Base-by-base conservation (phyloP, 2,329 filamentous ascomycete species). In the Zalaria sp. region DNA sequence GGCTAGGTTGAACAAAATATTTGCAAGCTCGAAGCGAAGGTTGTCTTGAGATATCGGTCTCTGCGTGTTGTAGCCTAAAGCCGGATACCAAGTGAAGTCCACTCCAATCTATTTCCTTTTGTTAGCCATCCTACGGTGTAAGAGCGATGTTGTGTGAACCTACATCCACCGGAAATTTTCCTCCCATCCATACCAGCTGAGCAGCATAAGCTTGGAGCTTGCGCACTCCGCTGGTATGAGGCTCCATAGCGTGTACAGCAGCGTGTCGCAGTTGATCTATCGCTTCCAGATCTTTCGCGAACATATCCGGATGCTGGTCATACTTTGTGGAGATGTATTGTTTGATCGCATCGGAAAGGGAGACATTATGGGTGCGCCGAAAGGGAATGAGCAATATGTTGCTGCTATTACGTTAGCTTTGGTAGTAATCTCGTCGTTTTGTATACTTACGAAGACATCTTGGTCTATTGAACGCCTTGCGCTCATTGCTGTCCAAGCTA, bases 281-380 rank as follows among this genome's bases (percentile, higher is more conserved):
- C 49, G 82, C 75, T 56, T 88, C 79, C 44, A 94, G 77, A 65
- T 98, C 91, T 49, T 84, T 75, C 48, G 78, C 77, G 63, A 98
- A 98, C 81, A 94, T 93, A 62, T 95, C 87, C 29, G 91, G 89
- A 58, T 94, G 89, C 60, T 98, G 91, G 63, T 96, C 89, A 80
- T 96, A 96, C 72, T 96, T 95, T 62, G 78, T 81, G 47, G 87
- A 93, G 56, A 98, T 96, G 67, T 98, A 96, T 59, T 91, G 81
- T 49, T 84, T 86, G 59, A 98, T 87, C 39, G 87, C 83, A 46
- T 77, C 71, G 42, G 84, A 82, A 47, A 96, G 73, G 45, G 81
- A 82, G 34, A 94, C 71, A 43, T 81, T 73, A 49, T 83, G 78
- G 40, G 87, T 89, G 57, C 81, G 83, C 53, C 89, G 85, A 64